Base-by-base conservation (phyloP, 1,284 basidiomycete species). In the Melanopsichium pennsylvanicum region DNA sequence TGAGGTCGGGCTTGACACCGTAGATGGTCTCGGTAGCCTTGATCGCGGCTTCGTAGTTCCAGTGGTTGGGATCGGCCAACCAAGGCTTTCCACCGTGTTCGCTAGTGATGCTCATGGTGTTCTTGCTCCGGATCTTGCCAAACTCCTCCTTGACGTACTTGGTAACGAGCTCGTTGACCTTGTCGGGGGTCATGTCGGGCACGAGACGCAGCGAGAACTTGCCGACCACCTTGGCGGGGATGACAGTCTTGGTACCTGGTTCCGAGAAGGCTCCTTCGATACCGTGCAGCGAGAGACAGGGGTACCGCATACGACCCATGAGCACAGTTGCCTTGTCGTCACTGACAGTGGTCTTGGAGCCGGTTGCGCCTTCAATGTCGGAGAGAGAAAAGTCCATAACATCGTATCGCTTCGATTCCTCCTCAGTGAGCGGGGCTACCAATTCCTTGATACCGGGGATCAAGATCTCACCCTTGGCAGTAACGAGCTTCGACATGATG, bases 231-330 rank as follows among this genome's bases (percentile, higher is more conserved):
- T 89, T 88, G 31, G 91, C 91, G 85, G 95, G 82, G 59, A 98
- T 98, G 79, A 98, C 96, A 0, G 95, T 98, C 87, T 96, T 96
- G 38, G 87, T 75, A 38, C 81, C 82, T 0, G 81, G 62, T 36
- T 74, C 73, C 11, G 88, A 91, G 85, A 97, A 97, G 5, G 94
- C 96, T 51, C 96, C 95, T 82, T 97, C 93, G 76, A 98, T 95
- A 22, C 95, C 96, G 82, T 98, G 95, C 15, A 98, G 84, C 4
- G 92, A 95, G 58, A 98, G 86, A 61, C 89, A 90, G 1, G 93
- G 92, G 82, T 88, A 87, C 42, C 83, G 66, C 76, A 80, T 75
- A 71, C 92, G 88, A 29, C 88, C 90, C 92, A 95, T 96, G 41
- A 96, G 84, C 5, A 91, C 89, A n/a, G 85, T 84, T 26, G 89